phyloP scores from a whole-genome alignment of 2,329 filamentous ascomycete genomes.

The Emydomyces testavorans region DNA sequence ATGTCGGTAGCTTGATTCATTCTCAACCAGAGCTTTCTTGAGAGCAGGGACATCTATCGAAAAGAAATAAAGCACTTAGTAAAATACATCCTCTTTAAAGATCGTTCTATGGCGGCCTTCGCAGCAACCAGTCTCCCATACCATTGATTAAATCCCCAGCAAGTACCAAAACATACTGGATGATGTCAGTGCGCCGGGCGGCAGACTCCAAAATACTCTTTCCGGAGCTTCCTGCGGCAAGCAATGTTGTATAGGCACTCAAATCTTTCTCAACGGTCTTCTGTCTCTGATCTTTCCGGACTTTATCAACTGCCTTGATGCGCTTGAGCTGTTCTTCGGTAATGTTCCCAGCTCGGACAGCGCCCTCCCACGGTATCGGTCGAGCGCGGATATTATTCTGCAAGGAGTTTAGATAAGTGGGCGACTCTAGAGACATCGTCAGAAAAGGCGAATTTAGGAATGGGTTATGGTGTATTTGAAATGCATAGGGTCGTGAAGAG shows the following conservation, averaged over 20 bases:
- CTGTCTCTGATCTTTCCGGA: slow-evolving; percentile 79
- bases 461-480: background rate
- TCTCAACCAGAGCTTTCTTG: slow-evolving; percentile 61
- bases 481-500: background rate
- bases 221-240: slow-evolving; percentile 56
- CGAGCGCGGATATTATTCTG: slow-evolving; percentile 95
- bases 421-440: slow-evolving; percentile 79
- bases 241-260: slow-evolving; percentile 65
- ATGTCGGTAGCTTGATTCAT: slow-evolving; percentile 59
- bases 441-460: slow-evolving; percentile 9
- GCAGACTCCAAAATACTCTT: slow-evolving; percentile 76
- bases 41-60: slow-evolving; percentile 63
- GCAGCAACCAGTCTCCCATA: slow-evolving; percentile 36
- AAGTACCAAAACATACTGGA: slow-evolving; percentile 89
- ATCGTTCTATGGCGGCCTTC: background rate
- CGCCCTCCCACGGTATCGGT: slow-evolving; percentile 95
- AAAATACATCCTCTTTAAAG: background rate
- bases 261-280: slow-evolving; percentile 71
- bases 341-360: slow-evolving; percentile 83
- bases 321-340: slow-evolving; percentile 87
- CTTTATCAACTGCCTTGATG: slow-evolving; percentile 94
- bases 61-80: background rate
- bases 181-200: slow-evolving; percentile 73
- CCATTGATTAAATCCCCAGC: slow-evolving; percentile 77
- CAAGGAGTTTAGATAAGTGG: slow-evolving; percentile 73